phyloP scores from a whole-genome alignment of 2,329 filamentous ascomycete genomes.

The Ceratocystis eucalypticola region DNA sequence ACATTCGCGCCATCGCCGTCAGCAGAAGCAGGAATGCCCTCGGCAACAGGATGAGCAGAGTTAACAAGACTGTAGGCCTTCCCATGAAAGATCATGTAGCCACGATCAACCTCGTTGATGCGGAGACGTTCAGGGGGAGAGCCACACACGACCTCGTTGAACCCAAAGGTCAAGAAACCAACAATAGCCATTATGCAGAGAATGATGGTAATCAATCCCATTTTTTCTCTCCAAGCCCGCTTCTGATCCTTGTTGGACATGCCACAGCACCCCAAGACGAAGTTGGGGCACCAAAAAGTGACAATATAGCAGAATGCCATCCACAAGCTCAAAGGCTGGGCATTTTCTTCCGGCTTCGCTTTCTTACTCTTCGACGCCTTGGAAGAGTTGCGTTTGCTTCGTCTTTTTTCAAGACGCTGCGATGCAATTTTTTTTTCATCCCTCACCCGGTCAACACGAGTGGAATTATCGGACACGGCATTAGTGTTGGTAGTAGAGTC shows the following conservation, averaged over 20 bases:
- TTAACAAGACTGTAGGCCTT: slow-evolving; percentile 68
- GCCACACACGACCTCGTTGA: slow-evolving; percentile 78
- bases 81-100: slow-evolving; percentile 95
- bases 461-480: slow-evolving; percentile 34
- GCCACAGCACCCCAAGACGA: slow-evolving; percentile 71
- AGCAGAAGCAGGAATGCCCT: slow-evolving; percentile 51
- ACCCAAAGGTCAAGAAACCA: slow-evolving; percentile 92
- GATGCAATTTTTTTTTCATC: slow-evolving; percentile 26
- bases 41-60: slow-evolving; percentile 66
- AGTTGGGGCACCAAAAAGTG: slow-evolving; percentile 88
- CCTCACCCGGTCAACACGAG: slow-evolving; percentile 26
- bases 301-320: slow-evolving; percentile 87
- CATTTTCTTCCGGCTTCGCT: slow-evolving; percentile 41
- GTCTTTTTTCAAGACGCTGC: slow-evolving; percentile 24
- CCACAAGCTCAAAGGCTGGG: slow-evolving; percentile 77
- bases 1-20: slow-evolving; percentile 55
- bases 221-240: slow-evolving; percentile 94
- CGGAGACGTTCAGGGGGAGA: slow-evolving; percentile 57
- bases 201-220: slow-evolving; percentile 91
- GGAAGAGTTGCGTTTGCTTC: slow-evolving; percentile 28
- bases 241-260: slow-evolving; percentile 76
- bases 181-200: slow-evolving; percentile 74
- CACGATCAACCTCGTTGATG: slow-evolving; percentile 64
- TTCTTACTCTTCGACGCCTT: slow-evolving; percentile 45
- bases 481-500: slow-evolving; percentile 35